A percentile compares a stretch with the other conserved stretches of the same genome.
phyloP scores from a whole-genome alignment of 106 monocot species.

The Xerophyta viscosa region DNA sequence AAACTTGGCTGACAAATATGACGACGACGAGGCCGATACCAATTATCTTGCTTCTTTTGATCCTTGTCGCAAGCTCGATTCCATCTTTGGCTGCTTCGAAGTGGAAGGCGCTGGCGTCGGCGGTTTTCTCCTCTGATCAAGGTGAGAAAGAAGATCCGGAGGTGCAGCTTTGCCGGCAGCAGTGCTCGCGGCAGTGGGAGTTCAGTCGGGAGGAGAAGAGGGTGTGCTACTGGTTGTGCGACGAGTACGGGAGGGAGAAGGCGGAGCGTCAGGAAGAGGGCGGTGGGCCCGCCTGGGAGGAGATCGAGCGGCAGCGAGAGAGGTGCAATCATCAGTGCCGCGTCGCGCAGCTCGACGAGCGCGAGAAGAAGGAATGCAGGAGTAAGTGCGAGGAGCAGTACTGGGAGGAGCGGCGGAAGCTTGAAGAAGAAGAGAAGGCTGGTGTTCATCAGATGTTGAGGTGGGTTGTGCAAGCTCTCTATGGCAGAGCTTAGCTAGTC shows the following conservation, averaged over 20 bases:
- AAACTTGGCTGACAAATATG: too few relatives aligned
- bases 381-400: not conserved
- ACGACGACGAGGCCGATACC: too few relatives aligned
- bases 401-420: constrained; percentile 1
- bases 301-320: not conserved
- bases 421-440: too few relatives aligned
- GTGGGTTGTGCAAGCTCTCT: too few relatives aligned
- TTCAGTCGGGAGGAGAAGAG: not conserved
- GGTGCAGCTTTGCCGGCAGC: not conserved
- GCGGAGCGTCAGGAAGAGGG: not conserved
- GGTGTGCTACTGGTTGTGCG: not conserved
- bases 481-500: too few relatives aligned
- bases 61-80: too few relatives aligned
- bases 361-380: not conserved
- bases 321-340: constrained; percentile 1
- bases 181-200: not conserved
- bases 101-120: too few relatives aligned
- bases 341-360: not conserved
- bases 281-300: not conserved
- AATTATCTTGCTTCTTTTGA: too few relatives aligned
- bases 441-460: too few relatives aligned
- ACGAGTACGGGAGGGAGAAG: constrained; percentile 2
- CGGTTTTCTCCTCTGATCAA: too few relatives aligned
- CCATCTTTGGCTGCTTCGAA: too few relatives aligned
- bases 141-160: too few relatives aligned